phyloP scores from a whole-genome alignment of 1,139 yeast species.

The Hanseniaspora sp. region DNA sequence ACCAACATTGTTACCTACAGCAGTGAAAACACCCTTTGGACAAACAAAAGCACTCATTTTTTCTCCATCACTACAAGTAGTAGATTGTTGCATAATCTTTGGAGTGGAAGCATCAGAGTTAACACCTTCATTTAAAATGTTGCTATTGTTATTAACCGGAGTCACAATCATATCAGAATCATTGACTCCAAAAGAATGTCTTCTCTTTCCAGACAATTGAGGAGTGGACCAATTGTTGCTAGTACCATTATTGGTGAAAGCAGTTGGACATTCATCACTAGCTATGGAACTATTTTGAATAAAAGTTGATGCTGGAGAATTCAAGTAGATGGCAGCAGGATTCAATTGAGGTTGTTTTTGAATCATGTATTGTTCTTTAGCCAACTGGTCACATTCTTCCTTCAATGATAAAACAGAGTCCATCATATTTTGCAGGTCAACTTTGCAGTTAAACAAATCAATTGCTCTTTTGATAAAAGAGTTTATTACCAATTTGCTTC shows the following conservation, averaged over 20 bases:
- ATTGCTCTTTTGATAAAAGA: conserved; percentile 15
- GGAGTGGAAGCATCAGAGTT: conserved; percentile 6
- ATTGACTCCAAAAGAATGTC: conserved; percentile 2
- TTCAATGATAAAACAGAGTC: conserved; percentile 5
- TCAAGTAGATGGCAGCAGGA: conserved; percentile 10
- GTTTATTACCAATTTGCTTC: conserved; percentile 14
- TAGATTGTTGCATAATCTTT: conserved; percentile 6
- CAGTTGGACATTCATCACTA: conserved; percentile 10
- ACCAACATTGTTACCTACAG: conserved; percentile 2
- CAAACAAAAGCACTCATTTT: neutral
- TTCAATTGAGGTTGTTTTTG: neutral
- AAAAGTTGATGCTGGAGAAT: conserved; percentile 10
- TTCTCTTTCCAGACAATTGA: conserved; percentile 9
- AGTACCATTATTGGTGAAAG: neutral
- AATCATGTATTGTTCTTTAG: conserved; percentile 12
- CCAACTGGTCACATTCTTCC: conserved; percentile 3
- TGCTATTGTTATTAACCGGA: conserved; percentile 9
- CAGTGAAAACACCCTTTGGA: neutral
- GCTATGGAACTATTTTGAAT: conserved; percentile 2
- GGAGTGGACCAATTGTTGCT: conserved; percentile 12
- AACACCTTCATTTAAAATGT: neutral
- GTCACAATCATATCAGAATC: conserved; percentile 11
- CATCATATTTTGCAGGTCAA: conserved; percentile 14
- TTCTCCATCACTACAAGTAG: neutral
- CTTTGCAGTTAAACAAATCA: conserved; percentile 14